Evolutionary conservation across 306 rosid species (phyloP).

Genomic region (Sindora glabra): DNA sequence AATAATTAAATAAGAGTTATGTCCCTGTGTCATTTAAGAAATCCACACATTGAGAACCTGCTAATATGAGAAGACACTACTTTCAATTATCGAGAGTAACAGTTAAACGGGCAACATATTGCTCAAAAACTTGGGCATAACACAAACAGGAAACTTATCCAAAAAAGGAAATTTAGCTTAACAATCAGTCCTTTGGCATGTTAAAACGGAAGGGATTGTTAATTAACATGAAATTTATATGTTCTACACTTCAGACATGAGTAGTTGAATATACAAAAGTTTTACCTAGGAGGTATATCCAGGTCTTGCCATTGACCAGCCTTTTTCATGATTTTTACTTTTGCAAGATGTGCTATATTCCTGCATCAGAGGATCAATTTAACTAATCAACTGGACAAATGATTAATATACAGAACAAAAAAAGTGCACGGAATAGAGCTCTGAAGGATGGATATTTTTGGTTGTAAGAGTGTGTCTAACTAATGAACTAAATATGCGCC

Average conservation of each 20-base stretch:
- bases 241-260: not conserved
- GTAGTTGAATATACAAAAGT: not conserved
- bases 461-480: not conserved
- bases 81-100: not conserved
- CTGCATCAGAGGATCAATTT: conserved; percentile 31
- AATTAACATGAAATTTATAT: no score
- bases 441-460: not conserved
- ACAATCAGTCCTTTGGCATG: not conserved
- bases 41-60: not conserved
- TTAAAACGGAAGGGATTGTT: not conserved
- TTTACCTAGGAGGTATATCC: conserved; percentile 63
- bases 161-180: not conserved
- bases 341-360: conserved; percentile 72
- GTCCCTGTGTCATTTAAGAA: not conserved
- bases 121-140: not conserved
- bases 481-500: not conserved
- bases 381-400: not conserved
- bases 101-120: not conserved
- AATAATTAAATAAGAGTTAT: not conserved
- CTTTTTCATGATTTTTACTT: conserved; percentile 54
- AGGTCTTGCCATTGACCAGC: conserved; percentile 67
- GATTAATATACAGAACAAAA: not conserved
- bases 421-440: conserved; percentile 5
- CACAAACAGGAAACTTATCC: not conserved
- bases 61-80: not conserved